Conservation (phyloP, 2,329 filamentous ascomycete species). For the Neofusicoccum parvum region DNA sequence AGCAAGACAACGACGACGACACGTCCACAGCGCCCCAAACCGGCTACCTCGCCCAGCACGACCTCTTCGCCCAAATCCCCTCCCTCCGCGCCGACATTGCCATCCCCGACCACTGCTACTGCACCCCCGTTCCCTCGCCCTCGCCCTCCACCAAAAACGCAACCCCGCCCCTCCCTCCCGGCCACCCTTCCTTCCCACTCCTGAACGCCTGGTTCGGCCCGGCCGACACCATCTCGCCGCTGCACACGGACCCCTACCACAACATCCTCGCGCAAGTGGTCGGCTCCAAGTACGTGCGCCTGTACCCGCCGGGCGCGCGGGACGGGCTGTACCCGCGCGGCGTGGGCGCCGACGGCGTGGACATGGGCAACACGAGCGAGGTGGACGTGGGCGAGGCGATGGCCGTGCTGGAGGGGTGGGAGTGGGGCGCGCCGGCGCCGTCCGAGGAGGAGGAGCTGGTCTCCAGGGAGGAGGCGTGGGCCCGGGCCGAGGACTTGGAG, state of each 20-base stretch:
- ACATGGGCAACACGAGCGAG: slow-evolving; percentile 88
- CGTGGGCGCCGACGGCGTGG: slow-evolving; percentile 66
- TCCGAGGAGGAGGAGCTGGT: not conserved
- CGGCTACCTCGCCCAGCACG: slow-evolving; percentile 90
- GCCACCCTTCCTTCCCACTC: slow-evolving; percentile 54
- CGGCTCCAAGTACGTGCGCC: slow-evolving; percentile 85
- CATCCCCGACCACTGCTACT: slow-evolving; percentile 84
- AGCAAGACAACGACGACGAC: not conserved
- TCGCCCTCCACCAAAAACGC: slow-evolving; percentile 39
- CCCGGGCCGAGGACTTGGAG: slow-evolving; percentile 42
- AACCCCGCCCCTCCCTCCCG: slow-evolving; percentile 18
- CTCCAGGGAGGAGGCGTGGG: slow-evolving; percentile 35
- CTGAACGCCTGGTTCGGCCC: slow-evolving; percentile 96
- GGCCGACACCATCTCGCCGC: slow-evolving; percentile 80
- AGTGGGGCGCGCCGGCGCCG: slow-evolving; percentile 26
- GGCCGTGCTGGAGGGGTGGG: slow-evolving; percentile 47
- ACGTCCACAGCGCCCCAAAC: not conserved
- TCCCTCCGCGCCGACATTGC: slow-evolving; percentile 72
- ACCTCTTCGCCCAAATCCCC: slow-evolving; percentile 82
- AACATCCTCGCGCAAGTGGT: slow-evolving; percentile 90
- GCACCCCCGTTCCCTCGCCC: slow-evolving; percentile 56
- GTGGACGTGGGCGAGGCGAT: slow-evolving; percentile 74
- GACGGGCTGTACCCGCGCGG: slow-evolving; percentile 65
- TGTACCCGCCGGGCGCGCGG: slow-evolving; percentile 70
- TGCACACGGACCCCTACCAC: slow-evolving; percentile 93